Evolutionary conservation across 2,329 filamentous ascomycete species (phyloP), one percentile per base, ranked within the genome.

Genomic region (Trichophyton benhamiae): DNA sequence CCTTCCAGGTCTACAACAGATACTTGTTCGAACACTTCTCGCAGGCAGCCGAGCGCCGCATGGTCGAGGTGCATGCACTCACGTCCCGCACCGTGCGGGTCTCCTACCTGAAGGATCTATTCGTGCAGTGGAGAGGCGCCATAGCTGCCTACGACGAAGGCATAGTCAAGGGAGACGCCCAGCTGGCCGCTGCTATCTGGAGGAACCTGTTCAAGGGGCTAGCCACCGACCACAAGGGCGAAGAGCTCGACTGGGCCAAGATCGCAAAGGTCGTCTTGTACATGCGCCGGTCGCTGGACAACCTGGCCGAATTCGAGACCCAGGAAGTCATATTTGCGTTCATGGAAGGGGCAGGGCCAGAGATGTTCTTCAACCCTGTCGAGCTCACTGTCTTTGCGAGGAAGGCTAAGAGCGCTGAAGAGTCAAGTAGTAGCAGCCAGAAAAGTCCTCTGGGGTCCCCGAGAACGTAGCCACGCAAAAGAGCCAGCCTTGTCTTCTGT

Each of bases 11-110:
- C 62, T 96, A 91, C 85, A 89, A 95, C 74, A 88, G 91, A 70
- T 89, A 96, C 76, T 81, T 99, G 65, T 84, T 94, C 55, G 91
- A 99, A 76, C 91, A 97, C 75, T 96, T 95, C 80, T 97, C 75
- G 44, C 73, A 77, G 61, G 72, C 72, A 53, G 87, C 88, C 64
- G 79, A 88, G 64, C 83, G 86, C 72, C 92, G 96, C 79, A 86
- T 86, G 71, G 72, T 75, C 52, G 66, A 73, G 5, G 67, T 77
- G 15, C 76, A 78, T 66, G 75, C 75, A 25, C 77, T 86, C 65
- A 73, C 76, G 4, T 77, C 80, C 48, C 75, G 79, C 8, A 74
- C 76, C 0, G 77, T 84, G 20, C 78, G 84, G 58, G 83, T 84
- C 67, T 80, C 80, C 65, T 83, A 85, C 65, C 74, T 86, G 58